Conservation (phyloP, 106 monocot genomes). For the Acanthochlamys bracteata region DNA sequence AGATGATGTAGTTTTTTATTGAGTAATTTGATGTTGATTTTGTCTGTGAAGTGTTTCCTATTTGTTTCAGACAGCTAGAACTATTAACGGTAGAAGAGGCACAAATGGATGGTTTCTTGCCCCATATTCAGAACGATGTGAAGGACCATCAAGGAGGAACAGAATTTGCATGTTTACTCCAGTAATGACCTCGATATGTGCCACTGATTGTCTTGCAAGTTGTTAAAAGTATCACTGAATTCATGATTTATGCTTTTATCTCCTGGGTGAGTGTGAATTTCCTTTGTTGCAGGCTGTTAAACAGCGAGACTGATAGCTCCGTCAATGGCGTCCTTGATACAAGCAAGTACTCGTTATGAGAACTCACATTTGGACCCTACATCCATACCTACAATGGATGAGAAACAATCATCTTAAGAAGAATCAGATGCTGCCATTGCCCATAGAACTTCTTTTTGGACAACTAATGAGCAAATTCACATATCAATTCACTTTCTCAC, state of each 20-base stretch:
- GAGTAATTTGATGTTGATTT: too few species aligned
- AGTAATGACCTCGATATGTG: constrained; percentile 74
- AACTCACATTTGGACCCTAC: constrained; percentile 18
- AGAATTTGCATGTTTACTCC: constrained; percentile 78
- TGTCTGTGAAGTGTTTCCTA: neutral
- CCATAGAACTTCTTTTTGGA: constrained; percentile 79
- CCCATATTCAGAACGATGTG: constrained; percentile 63
- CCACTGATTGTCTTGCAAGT: neutral
- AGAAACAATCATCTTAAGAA: constrained; percentile 34
- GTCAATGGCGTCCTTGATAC: constrained; percentile 31
- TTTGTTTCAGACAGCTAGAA: constrained; percentile 46
- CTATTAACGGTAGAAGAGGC: constrained; percentile 40
- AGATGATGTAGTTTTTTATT: too few species aligned
- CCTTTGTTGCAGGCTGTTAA: constrained; percentile 42
- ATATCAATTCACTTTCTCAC: constrained; percentile 45
- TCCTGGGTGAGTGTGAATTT: neutral
- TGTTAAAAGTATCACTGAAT: neutral
- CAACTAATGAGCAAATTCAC: constrained; percentile 71
- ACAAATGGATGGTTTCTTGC: constrained; percentile 78
- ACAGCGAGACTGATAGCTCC: constrained; percentile 27
- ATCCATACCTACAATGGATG: constrained; percentile 32
- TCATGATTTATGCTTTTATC: neutral
- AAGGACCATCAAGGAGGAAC: constrained; percentile 69
- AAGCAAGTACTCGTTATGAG: constrained; percentile 34
- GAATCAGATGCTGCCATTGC: constrained; percentile 12